These are phyloP conservation scores for Ascochyta viciae-villosae DNA, from an alignment of 2,329 filamentous ascomycete genomes.

Conservation along the genomic window DNA sequence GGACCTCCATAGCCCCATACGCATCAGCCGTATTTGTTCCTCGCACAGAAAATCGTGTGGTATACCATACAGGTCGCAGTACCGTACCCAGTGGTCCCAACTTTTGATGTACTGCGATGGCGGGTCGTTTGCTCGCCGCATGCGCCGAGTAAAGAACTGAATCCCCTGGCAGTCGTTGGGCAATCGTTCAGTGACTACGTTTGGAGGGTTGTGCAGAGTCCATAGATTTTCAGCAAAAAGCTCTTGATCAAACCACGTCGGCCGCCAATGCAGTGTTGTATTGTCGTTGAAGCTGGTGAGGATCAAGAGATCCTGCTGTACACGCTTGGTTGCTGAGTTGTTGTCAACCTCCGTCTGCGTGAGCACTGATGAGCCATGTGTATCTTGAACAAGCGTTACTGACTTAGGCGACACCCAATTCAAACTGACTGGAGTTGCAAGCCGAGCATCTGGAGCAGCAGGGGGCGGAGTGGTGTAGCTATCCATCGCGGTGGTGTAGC, in stretches of 20 bases:
- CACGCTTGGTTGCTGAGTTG: conserved; percentile 22
- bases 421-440: not conserved
- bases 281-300: conserved; percentile 39
- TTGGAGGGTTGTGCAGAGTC: conserved; percentile 41
- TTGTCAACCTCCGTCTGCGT: conserved; percentile 26
- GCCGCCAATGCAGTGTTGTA: conserved; percentile 37
- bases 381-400: no score
- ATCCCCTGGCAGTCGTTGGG: not conserved
- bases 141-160: conserved; percentile 31
- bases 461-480: not conserved
- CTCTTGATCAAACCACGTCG: conserved; percentile 32
- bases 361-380: conserved; percentile 13
- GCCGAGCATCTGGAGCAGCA: not conserved
- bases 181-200: conserved; percentile 36
- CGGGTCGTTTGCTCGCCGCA: conserved; percentile 24
- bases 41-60: conserved; percentile 34
- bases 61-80: conserved; percentile 32
- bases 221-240: conserved; percentile 17
- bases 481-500: not conserved
- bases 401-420: not conserved
- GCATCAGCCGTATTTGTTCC: conserved; percentile 28
- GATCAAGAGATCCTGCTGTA: conserved; percentile 38
- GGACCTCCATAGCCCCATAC: conserved; percentile 20
- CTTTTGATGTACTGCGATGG: conserved; percentile 28
- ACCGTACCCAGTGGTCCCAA: conserved; percentile 31